Evolutionary conservation across 2,329 filamentous ascomycete genomes (phyloP).

Genomic region (Arthrobotrys sphaeroides): DNA sequence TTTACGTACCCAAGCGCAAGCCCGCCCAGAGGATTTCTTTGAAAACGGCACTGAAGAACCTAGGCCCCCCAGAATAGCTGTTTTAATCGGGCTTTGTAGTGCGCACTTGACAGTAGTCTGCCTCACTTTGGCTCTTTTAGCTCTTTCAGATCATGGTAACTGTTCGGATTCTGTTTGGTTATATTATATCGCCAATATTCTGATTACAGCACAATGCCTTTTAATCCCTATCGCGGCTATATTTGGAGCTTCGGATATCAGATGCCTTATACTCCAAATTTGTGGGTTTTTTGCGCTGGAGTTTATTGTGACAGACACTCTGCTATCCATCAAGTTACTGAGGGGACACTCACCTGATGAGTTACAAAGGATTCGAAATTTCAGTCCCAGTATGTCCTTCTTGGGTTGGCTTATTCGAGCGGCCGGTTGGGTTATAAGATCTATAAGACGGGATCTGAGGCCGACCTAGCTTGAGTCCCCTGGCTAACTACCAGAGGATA

Average conservation of each 20-base stretch:
- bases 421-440: neutral
- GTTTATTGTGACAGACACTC: neutral
- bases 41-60: slow-evolving; percentile 54
- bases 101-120: neutral
- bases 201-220: neutral
- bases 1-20: slow-evolving; percentile 45
- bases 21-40: slow-evolving; percentile 53
- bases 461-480: neutral
- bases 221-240: neutral
- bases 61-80: neutral
- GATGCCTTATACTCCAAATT: neutral
- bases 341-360: neutral
- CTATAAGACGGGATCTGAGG: neutral
- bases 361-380: neutral
- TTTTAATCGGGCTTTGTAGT: neutral
- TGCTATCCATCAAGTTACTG: neutral
- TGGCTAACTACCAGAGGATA: no score
- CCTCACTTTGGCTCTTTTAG: neutral
- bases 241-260: neutral
- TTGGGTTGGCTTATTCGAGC: neutral
- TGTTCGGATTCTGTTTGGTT: neutral
- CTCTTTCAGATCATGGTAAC: neutral
- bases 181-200: neutral
- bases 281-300: neutral
- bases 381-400: neutral